A percentile compares a stretch with the other conserved stretches of the same genome.
Evolutionary conservation across 208 protist genomes (phyloP).

Genomic region (Eutreptiella sp.): DNA sequence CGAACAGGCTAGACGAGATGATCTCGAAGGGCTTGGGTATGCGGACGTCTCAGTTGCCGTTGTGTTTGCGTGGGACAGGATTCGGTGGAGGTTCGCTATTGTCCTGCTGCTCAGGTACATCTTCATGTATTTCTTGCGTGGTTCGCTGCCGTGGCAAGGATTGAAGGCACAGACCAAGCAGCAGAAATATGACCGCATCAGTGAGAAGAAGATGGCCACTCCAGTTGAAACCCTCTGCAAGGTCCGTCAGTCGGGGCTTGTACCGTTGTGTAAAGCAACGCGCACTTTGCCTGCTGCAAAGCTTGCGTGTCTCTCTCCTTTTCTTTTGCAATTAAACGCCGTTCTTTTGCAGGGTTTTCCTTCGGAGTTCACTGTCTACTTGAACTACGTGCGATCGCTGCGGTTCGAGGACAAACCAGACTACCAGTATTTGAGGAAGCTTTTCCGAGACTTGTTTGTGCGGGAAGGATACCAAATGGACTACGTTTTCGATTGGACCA

Average conservation of each 20-base stretch:
- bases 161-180: slow-evolving; percentile 91
- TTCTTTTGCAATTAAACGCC: too few relatives aligned
- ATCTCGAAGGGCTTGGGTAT: slow-evolving; percentile 97
- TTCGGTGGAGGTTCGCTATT: too few relatives aligned
- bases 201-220: slow-evolving; percentile 92
- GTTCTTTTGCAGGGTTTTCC: slow-evolving; percentile 52
- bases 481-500: slow-evolving; percentile 97
- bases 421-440: slow-evolving; percentile 94
- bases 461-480: slow-evolving; percentile 94
- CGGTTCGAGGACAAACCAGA: slow-evolving; percentile 98
- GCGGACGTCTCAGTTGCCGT: too few relatives aligned
- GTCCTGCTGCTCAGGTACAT: slow-evolving; percentile 67
- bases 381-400: slow-evolving; percentile 92
- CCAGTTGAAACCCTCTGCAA: slow-evolving; percentile 91
- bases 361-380: slow-evolving; percentile 91
- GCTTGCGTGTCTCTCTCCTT: too few relatives aligned
- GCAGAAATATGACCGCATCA: slow-evolving; percentile 98
- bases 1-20: slow-evolving; percentile 87
- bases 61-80: too few relatives aligned
- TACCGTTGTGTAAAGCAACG: too few relatives aligned
- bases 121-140: slow-evolving; percentile 98
- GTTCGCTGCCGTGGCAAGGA: slow-evolving; percentile 97
- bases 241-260: too few relatives aligned
- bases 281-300: slow-evolving; percentile 10
- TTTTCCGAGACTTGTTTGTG: slow-evolving; percentile 97